phyloP scores from a whole-genome alignment of 352 stramenopile species.

The Aphanomyces stellatus region DNA sequence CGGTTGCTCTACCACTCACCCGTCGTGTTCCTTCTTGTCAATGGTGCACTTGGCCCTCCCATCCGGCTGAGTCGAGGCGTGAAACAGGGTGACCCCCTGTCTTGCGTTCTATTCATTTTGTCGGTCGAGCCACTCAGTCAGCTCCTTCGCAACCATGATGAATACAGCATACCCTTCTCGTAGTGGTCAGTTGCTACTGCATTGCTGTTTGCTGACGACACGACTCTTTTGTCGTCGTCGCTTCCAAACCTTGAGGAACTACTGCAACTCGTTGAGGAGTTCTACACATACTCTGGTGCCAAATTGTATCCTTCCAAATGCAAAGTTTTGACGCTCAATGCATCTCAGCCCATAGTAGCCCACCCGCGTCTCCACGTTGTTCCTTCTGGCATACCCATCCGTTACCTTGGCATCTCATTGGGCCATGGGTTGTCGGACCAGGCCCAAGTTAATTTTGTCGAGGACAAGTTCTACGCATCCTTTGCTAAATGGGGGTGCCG shows the following conservation, averaged over 20 bases:
- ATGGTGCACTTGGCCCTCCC: neutral
- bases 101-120: neutral
- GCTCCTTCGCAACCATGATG: neutral
- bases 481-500: neutral
- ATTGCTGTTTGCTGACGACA: neutral
- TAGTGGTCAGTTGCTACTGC: neutral
- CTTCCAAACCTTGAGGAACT: neutral
- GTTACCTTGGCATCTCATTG: neutral
- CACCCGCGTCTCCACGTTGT: neutral
- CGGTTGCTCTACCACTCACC: neutral
- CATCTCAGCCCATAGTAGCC: neutral
- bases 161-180: neutral
- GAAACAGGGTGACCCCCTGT: slow-evolving; percentile 1
- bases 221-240: neutral
- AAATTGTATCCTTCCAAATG: neutral
- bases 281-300: neutral
- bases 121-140: neutral
- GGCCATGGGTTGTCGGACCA: neutral
- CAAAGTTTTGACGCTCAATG: neutral
- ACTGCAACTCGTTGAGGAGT: neutral
- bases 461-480: neutral
- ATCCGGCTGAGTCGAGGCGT: neutral
- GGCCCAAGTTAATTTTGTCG: neutral
- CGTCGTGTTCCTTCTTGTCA: neutral
- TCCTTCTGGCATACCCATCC: neutral